Conservation (phyloP, 805 yeast species). For the Jamesozyma spencerorum region DNA sequence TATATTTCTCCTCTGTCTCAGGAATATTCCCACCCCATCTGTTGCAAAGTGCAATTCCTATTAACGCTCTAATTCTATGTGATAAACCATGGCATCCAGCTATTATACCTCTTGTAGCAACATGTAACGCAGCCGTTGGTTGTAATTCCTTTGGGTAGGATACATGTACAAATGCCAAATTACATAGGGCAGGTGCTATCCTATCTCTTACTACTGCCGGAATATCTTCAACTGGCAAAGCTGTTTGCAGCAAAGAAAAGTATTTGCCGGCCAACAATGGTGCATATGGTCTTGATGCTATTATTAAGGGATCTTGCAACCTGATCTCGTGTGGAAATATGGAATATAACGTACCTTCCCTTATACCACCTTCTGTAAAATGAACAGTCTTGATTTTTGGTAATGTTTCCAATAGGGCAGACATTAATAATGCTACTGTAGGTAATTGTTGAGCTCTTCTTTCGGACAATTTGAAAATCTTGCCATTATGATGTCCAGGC, state of each 20-base stretch:
- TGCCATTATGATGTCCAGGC: conserved; percentile 34
- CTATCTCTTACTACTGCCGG: conserved; percentile 51
- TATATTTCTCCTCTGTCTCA: conserved; percentile 40
- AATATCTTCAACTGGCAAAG: conserved; percentile 47
- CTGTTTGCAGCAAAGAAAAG: conserved; percentile 42
- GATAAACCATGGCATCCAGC: conserved; percentile 71
- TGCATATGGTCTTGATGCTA: conserved; percentile 65
- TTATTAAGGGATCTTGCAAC: conserved; percentile 57
- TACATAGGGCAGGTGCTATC: conserved; percentile 62
- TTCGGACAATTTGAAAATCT: conserved; percentile 56
- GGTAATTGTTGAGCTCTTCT: conserved; percentile 60
- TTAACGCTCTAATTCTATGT: conserved; percentile 59
- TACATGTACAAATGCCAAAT: conserved; percentile 66
- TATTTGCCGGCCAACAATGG: conserved; percentile 54
- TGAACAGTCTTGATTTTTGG: conserved; percentile 54
- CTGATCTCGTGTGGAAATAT: conserved; percentile 49
- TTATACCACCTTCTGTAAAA: conserved; percentile 68
- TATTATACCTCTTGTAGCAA: conserved; percentile 65
- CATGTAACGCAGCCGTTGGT: conserved; percentile 62
- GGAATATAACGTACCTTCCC: conserved; percentile 66
- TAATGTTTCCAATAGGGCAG: conserved; percentile 53
- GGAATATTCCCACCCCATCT: conserved; percentile 79
- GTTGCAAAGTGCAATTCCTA: conserved; percentile 67
- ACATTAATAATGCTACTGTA: conserved; percentile 53
- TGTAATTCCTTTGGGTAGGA: conserved; percentile 71